Evolutionary conservation across 352 stramenopile species (phyloP).

Genomic region (Globisporangium parvum): DNA sequence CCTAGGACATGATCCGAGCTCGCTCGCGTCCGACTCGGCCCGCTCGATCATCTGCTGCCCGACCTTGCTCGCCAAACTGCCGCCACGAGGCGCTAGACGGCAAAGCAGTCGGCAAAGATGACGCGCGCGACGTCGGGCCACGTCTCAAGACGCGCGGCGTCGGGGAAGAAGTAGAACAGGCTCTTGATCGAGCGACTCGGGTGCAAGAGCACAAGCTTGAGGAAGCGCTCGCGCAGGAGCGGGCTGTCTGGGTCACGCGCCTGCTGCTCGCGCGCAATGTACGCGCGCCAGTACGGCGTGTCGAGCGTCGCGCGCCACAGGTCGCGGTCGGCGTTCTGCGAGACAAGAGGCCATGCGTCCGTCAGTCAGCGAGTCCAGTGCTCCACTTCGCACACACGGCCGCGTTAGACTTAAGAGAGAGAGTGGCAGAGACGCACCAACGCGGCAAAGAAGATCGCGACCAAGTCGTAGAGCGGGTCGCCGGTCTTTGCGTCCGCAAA

Average conservation of each 20-base stretch:
- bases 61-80: background rate
- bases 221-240: conserved; percentile 48
- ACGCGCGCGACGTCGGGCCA: conserved; percentile 61
- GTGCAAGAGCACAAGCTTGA: conserved; percentile 72
- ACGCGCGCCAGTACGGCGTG: conserved; percentile 68
- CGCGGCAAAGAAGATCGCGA: conserved; percentile 73
- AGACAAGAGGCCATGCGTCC: conserved; percentile 8
- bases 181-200: conserved; percentile 65
- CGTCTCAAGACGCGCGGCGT: conserved; percentile 21
- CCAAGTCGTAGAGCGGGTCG: conserved; percentile 82
- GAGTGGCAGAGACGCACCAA: conserved; percentile 38
- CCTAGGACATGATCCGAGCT: too few relatives aligned
- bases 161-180: conserved; percentile 68
- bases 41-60: too few relatives aligned
- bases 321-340: conserved; percentile 56
- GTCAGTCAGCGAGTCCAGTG: background rate
- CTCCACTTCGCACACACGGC: background rate
- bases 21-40: too few relatives aligned
- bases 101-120: conserved; percentile 63
- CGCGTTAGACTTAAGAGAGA: too few relatives aligned
- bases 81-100: conserved; percentile 1
- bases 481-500: conserved; percentile 85
- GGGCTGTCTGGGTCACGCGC: background rate
- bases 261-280: conserved; percentile 40
- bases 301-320: conserved; percentile 54